Percentiles rank a stretch among this genome's conserved stretches.
Conservation (phyloP, 805 yeast genomes). For the Yarrowia bubula region DNA sequence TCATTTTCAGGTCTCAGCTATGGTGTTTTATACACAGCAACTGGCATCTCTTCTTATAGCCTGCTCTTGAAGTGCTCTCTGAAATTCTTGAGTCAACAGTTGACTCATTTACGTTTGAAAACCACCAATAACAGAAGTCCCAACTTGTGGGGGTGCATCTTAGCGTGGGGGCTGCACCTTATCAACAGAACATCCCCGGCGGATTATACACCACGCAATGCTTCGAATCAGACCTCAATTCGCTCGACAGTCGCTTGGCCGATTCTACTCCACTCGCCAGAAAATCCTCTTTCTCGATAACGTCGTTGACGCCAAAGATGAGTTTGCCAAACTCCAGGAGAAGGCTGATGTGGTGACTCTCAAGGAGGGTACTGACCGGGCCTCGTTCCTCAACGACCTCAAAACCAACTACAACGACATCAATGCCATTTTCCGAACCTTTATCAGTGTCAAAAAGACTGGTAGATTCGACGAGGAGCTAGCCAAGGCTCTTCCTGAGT, state of each 20-base stretch:
- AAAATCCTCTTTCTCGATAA: slow-evolving; percentile 66
- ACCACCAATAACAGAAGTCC: not conserved
- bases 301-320: slow-evolving; percentile 56
- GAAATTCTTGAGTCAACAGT: not conserved
- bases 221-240: not conserved
- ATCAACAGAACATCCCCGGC: too few relatives aligned
- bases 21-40: not conserved
- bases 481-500: slow-evolving; percentile 41
- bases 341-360: slow-evolving; percentile 46
- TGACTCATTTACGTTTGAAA: not conserved
- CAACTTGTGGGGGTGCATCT: not conserved
- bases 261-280: slow-evolving; percentile 43
- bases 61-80: not conserved
- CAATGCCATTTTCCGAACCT: slow-evolving; percentile 45
- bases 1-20: too few relatives aligned
- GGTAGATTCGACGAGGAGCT: slow-evolving; percentile 50
- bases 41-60: not conserved
- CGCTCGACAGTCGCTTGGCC: slow-evolving; percentile 1
- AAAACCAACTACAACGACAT: slow-evolving; percentile 41
- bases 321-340: slow-evolving; percentile 58
- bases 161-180: not conserved
- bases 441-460: slow-evolving; percentile 42
- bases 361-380: slow-evolving; percentile 9
- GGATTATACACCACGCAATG: not conserved
- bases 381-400: slow-evolving; percentile 27